Conservation (phyloP, 768 basidiomycete genomes). For the Pleurotus eryngii region DNA sequence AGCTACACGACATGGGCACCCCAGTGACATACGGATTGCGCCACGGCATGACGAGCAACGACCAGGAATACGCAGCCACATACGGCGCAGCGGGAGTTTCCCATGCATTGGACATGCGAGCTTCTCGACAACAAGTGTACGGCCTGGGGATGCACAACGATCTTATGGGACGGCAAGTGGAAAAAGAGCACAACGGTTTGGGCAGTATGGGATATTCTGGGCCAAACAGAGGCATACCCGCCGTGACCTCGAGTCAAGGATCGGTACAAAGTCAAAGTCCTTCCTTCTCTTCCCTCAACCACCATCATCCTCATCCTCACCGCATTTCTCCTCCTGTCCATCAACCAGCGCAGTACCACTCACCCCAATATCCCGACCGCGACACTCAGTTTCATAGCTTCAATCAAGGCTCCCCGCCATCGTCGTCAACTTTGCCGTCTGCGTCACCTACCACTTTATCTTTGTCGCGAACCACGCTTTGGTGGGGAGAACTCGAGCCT, state of each 20-base stretch:
- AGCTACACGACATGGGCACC: conserved; percentile 37
- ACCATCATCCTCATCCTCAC: conserved; percentile 32
- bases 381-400: conserved; percentile 10
- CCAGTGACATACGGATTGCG: conserved; percentile 19
- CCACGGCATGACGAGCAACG: conserved; percentile 10
- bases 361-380: conserved; percentile 6
- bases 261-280: conserved; percentile 21
- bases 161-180: neutral
- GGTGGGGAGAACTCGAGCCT: conserved; percentile 86
- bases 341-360: conserved; percentile 18
- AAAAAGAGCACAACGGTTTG: conserved; percentile 1
- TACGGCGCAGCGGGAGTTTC: neutral
- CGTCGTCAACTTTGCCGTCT: conserved; percentile 17
- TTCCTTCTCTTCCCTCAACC: conserved; percentile 42
- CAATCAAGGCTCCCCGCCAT: conserved; percentile 15
- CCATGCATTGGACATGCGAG: neutral
- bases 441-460: conserved; percentile 18
- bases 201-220: conserved; percentile 11
- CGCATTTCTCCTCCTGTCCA: conserved; percentile 31
- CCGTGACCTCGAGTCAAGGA: conserved; percentile 24
- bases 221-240: conserved; percentile 43
- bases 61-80: neutral
- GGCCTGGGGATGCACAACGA: neutral
- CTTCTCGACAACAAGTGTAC: conserved; percentile 1
- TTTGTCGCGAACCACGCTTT: conserved; percentile 60